Evolutionary conservation across 257 asterid species (phyloP).

Genomic region (Prunella vulgaris): DNA sequence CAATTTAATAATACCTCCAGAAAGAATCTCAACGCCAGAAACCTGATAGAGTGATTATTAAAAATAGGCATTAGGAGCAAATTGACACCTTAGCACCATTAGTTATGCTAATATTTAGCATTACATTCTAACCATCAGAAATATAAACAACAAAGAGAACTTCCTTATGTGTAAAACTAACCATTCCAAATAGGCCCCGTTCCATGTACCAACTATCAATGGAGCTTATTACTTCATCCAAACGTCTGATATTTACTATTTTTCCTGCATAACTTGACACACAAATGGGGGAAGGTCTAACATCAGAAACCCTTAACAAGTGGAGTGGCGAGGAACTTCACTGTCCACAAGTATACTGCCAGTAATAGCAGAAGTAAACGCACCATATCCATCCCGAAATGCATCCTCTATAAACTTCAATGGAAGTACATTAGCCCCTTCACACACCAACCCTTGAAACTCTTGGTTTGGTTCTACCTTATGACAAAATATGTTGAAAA

Average conservation of each 20-base stretch:
- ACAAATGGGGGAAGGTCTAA: slow-evolving; percentile 35
- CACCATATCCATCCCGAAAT: slow-evolving; percentile 94
- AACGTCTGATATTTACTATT: slow-evolving; percentile 79
- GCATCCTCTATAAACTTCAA: slow-evolving; percentile 84
- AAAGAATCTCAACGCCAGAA: slow-evolving; percentile 87
- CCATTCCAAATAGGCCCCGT: slow-evolving; percentile 98
- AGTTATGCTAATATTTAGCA: background rate
- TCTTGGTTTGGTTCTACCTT: slow-evolving; percentile 99
- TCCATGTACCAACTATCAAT: slow-evolving; percentile 98
- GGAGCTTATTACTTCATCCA: slow-evolving; percentile 87
- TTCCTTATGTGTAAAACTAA: slow-evolving; percentile 28
- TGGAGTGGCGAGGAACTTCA: background rate
- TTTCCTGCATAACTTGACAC: slow-evolving; percentile 84
- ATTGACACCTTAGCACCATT: slow-evolving; percentile 9
- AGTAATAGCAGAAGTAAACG: slow-evolving; percentile 30
- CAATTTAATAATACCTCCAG: slow-evolving; percentile 89
- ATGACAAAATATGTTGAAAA: slow-evolving; percentile 40
- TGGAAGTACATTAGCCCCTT: slow-evolving; percentile 98
- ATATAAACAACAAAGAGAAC: background rate
- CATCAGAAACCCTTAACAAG: slow-evolving; percentile 38
- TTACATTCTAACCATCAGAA: slow-evolving; percentile 1
- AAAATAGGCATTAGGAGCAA: slow-evolving; percentile 3
- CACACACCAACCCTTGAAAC: slow-evolving; percentile 95
- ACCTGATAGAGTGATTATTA: slow-evolving; percentile 45
- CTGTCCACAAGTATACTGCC: background rate